Evolutionary conservation across 495 filamentous ascomycete species (phyloP), one percentile per base, ranked within the genome.

Genomic region (Astrocystis sublimbata): DNA sequence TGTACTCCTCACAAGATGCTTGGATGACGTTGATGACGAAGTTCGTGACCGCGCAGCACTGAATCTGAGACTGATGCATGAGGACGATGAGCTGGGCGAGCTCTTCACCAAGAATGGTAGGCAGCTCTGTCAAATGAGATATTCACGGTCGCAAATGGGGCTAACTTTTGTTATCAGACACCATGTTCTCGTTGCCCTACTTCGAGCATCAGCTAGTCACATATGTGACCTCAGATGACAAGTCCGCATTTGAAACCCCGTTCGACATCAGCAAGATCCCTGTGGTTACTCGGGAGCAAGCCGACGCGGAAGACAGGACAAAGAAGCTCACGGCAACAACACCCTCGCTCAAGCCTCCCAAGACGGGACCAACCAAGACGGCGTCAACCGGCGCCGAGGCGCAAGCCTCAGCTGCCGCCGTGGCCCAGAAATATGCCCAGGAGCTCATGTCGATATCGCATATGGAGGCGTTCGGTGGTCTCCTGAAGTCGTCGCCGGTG

Each of bases 1-100:
- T 36, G 96, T 98, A 57, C 83, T 99, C 57, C 88, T 99, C 41
- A 93, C 91, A 26, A 83, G 96, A 63, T 98, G 96, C 74, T 79
- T 98, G 64, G 94, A 99, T 76, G 94, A 99, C 74, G 92, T 90
- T 7, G 94, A 99, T 77, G 94, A 99, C 68, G 94, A 99, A 77
- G 96, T 98, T 45, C 87, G 94, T 41, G 94, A 99, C 73, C 92
- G 94, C 68, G 94, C 96, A 42, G 94, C 93, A 5, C 80, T 98
- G 36, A 98, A 96, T 70, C 79, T 99, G 58, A 81, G 92, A 64
- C 80, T 99, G 55, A 98, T 99, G 71, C 85, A 91, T 57, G 89
- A 93, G 69, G 81, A 88, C 57, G 92, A 97, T 72, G 91, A 92
- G 43, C 78, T 91, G 71, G 93, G 92, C 2, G 81, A 85, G 19